A percentile compares a stretch with the other conserved stretches of the same genome.
phyloP scores from a whole-genome alignment of 2,329 filamentous ascomycete genomes.

The Aspergillus clavatus region DNA sequence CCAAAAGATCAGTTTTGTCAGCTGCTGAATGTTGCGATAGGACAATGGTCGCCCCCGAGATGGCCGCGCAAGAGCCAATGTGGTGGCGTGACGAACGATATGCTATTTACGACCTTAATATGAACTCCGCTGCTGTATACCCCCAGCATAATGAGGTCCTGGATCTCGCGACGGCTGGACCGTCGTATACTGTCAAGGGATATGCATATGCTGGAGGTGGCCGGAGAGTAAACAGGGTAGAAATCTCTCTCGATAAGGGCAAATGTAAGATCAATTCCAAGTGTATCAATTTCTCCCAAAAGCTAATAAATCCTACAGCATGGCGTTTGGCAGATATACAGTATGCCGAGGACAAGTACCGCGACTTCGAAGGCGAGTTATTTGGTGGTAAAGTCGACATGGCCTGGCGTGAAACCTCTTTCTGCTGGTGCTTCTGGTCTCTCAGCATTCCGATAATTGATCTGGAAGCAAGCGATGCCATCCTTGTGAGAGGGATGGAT shows the following conservation, averaged over 20 bases:
- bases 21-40: slow-evolving; percentile 24
- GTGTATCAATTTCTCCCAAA: background rate
- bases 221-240: slow-evolving; percentile 73
- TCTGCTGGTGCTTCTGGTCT: slow-evolving; percentile 93
- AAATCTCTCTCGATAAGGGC: slow-evolving; percentile 78
- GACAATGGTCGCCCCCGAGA: slow-evolving; percentile 78
- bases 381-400: slow-evolving; percentile 76
- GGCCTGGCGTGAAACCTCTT: slow-evolving; percentile 72
- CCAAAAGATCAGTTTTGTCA: background rate
- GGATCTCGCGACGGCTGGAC: slow-evolving; percentile 42
- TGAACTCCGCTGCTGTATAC: slow-evolving; percentile 76
- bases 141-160: slow-evolving; percentile 73
- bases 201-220: slow-evolving; percentile 90
- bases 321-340: slow-evolving; percentile 74
- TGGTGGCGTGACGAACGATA: slow-evolving; percentile 89
- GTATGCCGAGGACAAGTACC: slow-evolving; percentile 83
- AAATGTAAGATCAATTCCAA: slow-evolving; percentile 42
- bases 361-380: slow-evolving; percentile 57
- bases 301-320: slow-evolving; percentile 29
- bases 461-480: slow-evolving; percentile 61
- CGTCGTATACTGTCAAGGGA: slow-evolving; percentile 64
- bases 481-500: slow-evolving; percentile 84
- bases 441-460: slow-evolving; percentile 61
- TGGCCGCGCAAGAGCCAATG: slow-evolving; percentile 65
- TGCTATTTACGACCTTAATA: slow-evolving; percentile 86